These are phyloP conservation scores for Pugionium dolabratum DNA, from an alignment of 345 rosid genomes.

Conservation along the genomic window DNA sequence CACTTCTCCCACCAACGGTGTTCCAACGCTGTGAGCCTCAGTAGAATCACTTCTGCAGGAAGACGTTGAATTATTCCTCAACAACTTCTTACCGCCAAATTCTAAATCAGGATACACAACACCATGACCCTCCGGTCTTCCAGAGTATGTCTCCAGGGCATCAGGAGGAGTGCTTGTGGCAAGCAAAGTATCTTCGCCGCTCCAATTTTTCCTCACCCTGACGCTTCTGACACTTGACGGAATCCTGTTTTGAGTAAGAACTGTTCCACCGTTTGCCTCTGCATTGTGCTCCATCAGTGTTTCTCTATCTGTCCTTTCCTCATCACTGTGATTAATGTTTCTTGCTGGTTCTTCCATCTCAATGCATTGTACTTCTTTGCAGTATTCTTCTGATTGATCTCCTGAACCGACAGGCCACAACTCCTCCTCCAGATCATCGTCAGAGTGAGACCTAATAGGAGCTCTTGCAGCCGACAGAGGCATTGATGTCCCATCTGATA, in stretches of 20 bases:
- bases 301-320: slow-evolving; percentile 28
- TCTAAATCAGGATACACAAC: slow-evolving; percentile 45
- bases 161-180: slow-evolving; percentile 70
- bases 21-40: slow-evolving; percentile 52
- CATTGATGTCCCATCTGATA: slow-evolving; percentile 54
- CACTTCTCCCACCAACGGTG: slow-evolving; percentile 47
- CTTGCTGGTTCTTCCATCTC: slow-evolving; percentile 59
- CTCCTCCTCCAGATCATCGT: slow-evolving; percentile 45
- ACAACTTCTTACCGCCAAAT: slow-evolving; percentile 41
- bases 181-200: slow-evolving; percentile 47
- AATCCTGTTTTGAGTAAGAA: slow-evolving; percentile 48
- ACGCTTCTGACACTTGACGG: slow-evolving; percentile 55
- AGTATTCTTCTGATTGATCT: slow-evolving; percentile 64
- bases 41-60: slow-evolving; percentile 69
- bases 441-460: slow-evolving; percentile 44
- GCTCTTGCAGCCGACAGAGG: slow-evolving; percentile 50
- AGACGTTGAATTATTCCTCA: slow-evolving; percentile 78
- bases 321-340: slow-evolving; percentile 46
- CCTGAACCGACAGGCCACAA: slow-evolving; percentile 32
- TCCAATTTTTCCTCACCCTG: slow-evolving; percentile 57
- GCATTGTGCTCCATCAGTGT: slow-evolving; percentile 26
- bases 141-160: slow-evolving; percentile 59
- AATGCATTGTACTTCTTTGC: slow-evolving; percentile 88
- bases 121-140: slow-evolving; percentile 63
- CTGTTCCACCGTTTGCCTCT: slow-evolving; percentile 45